Conservation (phyloP, 176 grass and related monocot genomes). For the Hordeum marinum region DNA sequence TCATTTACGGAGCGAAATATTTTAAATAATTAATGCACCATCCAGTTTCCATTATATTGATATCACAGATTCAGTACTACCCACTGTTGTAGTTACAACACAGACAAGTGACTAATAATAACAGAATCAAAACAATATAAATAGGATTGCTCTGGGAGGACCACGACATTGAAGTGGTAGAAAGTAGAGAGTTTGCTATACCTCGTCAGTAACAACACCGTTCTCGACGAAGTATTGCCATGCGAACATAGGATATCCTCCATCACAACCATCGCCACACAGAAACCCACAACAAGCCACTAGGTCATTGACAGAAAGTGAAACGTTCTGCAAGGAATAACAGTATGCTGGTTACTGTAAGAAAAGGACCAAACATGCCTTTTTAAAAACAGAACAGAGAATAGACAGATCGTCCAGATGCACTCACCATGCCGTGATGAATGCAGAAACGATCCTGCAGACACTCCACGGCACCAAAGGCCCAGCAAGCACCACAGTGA, state of each 20-base stretch:
- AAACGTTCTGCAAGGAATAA: slow-evolving; percentile 58
- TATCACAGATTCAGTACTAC: not conserved
- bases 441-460: slow-evolving; percentile 95
- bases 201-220: slow-evolving; percentile 95
- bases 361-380: not conserved
- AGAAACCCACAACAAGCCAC: slow-evolving; percentile 89
- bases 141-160: not conserved
- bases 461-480: slow-evolving; percentile 84
- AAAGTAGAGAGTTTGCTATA: slow-evolving; percentile 26
- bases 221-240: slow-evolving; percentile 80
- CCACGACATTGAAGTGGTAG: not conserved
- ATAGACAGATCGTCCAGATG: not conserved
- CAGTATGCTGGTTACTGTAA: not conserved
- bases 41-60: not conserved
- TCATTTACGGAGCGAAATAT: not conserved
- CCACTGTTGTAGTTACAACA: not conserved
- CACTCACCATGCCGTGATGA: slow-evolving; percentile 51
- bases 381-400: not conserved
- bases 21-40: not conserved
- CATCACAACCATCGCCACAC: slow-evolving; percentile 98
- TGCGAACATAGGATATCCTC: slow-evolving; percentile 80
- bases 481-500: slow-evolving; percentile 94
- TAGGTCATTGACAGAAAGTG: slow-evolving; percentile 84
- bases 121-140: not conserved
- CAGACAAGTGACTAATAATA: not conserved